A percentile compares a stretch with the other conserved stretches of the same genome.
phyloP scores from a whole-genome alignment of 306 rosid species.

The Gleditsia sinensis region DNA sequence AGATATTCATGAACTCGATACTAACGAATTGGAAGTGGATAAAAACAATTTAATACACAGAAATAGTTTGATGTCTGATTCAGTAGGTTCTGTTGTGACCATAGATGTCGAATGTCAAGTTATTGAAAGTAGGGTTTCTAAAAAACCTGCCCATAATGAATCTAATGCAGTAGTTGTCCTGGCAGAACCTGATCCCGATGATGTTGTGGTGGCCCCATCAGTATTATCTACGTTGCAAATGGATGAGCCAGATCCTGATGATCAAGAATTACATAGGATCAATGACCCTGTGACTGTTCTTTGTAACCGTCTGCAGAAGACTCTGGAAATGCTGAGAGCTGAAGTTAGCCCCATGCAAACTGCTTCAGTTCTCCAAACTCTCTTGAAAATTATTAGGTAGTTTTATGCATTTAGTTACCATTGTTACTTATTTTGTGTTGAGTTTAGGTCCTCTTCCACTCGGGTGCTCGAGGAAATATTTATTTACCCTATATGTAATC shows the following conservation, averaged over 20 bases:
- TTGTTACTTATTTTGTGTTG: slow-evolving; percentile 5
- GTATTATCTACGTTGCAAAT: slow-evolving; percentile 50
- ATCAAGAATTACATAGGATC: slow-evolving; percentile 78
- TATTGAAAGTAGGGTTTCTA: slow-evolving; percentile 27
- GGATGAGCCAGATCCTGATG: slow-evolving; percentile 85
- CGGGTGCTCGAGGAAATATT: slow-evolving; percentile 7
- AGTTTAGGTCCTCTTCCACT: slow-evolving; percentile 8
- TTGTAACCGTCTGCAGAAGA: slow-evolving; percentile 64
- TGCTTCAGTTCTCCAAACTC: slow-evolving; percentile 64
- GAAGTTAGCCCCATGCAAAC: slow-evolving; percentile 61
- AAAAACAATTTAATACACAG: slow-evolving; percentile 16
- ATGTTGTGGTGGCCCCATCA: slow-evolving; percentile 39
- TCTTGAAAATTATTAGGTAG: slow-evolving; percentile 79
- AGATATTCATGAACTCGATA: slow-evolving; percentile 44
- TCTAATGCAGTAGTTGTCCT: slow-evolving; percentile 36
- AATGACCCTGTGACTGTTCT: slow-evolving; percentile 64
- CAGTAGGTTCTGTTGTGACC: slow-evolving; percentile 29
- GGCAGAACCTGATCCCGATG: slow-evolving; percentile 62
- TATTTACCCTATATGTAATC: not conserved
- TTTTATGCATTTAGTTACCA: not conserved
- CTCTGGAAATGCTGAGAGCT: slow-evolving; percentile 59
- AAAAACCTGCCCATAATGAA: slow-evolving; percentile 40
- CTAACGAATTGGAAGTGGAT: slow-evolving; percentile 38
- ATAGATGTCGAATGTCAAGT: slow-evolving; percentile 25
- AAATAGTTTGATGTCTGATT: slow-evolving; percentile 7